Evolutionary conservation across 352 stramenopile genomes (phyloP).

Genomic region (Pythium phragmiticola): DNA sequence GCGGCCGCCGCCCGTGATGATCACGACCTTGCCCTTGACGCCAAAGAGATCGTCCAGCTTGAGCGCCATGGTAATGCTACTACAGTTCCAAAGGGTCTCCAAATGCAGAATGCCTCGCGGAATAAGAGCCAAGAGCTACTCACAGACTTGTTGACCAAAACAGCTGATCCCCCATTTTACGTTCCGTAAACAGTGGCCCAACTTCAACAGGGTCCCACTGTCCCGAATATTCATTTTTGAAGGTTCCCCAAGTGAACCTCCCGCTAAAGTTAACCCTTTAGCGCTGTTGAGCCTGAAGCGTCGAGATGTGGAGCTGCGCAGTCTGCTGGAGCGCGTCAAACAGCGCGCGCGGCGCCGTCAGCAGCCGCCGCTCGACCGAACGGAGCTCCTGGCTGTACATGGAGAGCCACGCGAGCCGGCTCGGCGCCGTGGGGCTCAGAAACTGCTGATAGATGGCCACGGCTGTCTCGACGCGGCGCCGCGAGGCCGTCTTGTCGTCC

Average conservation of each 20-base stretch:
- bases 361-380: slow-evolving; percentile 31
- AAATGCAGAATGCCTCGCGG: not conserved
- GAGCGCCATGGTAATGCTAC: slow-evolving; percentile 19
- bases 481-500: slow-evolving; percentile 33
- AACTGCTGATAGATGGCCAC: slow-evolving; percentile 52
- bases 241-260: not conserved
- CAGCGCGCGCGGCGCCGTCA: slow-evolving; percentile 31
- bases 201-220: slow-evolving; percentile 25
- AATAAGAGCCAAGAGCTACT: not conserved
- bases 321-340: slow-evolving; percentile 59
- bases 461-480: slow-evolving; percentile 41
- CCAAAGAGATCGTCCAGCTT: slow-evolving; percentile 51
- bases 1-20: slow-evolving; percentile 92
- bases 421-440: slow-evolving; percentile 14
- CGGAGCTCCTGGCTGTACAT: slow-evolving; percentile 52
- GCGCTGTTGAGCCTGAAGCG: slow-evolving; percentile 22
- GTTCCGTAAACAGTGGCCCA: slow-evolving; percentile 28
- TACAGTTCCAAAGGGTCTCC: not conserved
- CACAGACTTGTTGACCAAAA: slow-evolving; percentile 25
- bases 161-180: slow-evolving; percentile 11
- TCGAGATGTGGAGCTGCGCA: slow-evolving; percentile 50
- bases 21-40: slow-evolving; percentile 75
- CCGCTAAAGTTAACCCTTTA: slow-evolving; percentile 10
- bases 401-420: slow-evolving; percentile 40
- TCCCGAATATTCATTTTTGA: slow-evolving; percentile 22